Conservation (phyloP, 108 stramenopile species). For the Hondaea fermentalgiana region DNA sequence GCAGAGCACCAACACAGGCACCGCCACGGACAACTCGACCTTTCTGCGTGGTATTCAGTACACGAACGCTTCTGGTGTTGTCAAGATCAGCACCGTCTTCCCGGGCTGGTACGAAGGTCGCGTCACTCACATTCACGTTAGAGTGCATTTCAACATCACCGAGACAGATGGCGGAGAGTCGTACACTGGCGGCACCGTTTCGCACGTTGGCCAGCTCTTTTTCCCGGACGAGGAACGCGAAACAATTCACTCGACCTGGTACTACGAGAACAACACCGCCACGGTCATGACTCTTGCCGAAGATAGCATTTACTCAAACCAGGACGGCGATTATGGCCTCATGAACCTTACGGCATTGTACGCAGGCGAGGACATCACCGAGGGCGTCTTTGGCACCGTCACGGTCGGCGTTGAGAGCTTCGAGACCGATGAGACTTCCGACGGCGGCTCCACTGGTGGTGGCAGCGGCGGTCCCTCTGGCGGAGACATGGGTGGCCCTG, state of each 20-base stretch:
- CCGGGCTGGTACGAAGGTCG: constrained; percentile 7
- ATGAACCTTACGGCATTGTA: background rate
- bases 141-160: background rate
- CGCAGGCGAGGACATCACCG: background rate
- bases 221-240: background rate
- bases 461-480: background rate
- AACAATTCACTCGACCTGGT: background rate
- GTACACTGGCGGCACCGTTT: background rate
- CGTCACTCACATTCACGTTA: background rate
- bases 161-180: background rate
- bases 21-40: background rate
- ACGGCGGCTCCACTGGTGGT: background rate
- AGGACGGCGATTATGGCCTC: background rate
- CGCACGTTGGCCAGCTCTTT: constrained; percentile 1
- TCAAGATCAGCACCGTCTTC: background rate
- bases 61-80: background rate
- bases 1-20: background rate
- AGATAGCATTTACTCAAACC: background rate
- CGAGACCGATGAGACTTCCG: background rate
- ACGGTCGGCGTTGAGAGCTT: background rate
- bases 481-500: background rate
- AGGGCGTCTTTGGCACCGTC: background rate
- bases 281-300: background rate
- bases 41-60: background rate
- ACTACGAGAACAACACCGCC: background rate